Base-by-base conservation (phyloP, 2,329 filamentous ascomycete species). In the Tolypocladium ovalisporum region DNA sequence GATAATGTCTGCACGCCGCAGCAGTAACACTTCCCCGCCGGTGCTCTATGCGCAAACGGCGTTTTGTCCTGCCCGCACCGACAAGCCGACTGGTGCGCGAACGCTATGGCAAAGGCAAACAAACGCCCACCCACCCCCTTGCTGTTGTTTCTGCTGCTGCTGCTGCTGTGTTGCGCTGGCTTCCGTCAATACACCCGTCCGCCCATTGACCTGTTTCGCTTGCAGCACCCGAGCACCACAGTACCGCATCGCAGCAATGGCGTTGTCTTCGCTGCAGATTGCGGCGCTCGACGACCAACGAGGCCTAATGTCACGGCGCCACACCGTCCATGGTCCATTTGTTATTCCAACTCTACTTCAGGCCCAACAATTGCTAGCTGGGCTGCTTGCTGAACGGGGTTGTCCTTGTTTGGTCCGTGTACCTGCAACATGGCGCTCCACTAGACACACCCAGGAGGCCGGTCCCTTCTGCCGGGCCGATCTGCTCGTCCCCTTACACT, bases 51-150 rank as follows among this genome's bases (percentile, higher is more conserved):
- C 42, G 54, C 15, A 32, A 19, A 27, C 57, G 54, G 57, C 54
- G 54, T 42, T 58, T 58, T 47, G 54, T 52, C 54, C 42, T 32
- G 54, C 57, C 54, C 54, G 57, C 57, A 34, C 57, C 57, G 57
- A 56, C 47, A 47, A 32, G 53, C 57, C 39, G 57, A 56, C 53
- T 37, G 36, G 32, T 34, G 44, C 13, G 13, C 22, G 44, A 56
- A n/a, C 54, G n/a, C 32, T 24, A 37, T 13, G 6, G 44, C 29
- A 51, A 29, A 40, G 9, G 29, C 17, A 34, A 34, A 39, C 15
- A 17, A n/a, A 40, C 36, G 52, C 52, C 52, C 37, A 27, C 52
- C 52, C 40, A 35, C 36, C 52, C 34, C 52, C 36, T 10, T n/a
- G 44, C 27, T 19, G 44, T 7, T 9, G 34, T 24, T 24, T 2